Evolutionary conservation across 345 rosid genomes (phyloP).

Genomic region (Anastatica hierochuntica): DNA sequence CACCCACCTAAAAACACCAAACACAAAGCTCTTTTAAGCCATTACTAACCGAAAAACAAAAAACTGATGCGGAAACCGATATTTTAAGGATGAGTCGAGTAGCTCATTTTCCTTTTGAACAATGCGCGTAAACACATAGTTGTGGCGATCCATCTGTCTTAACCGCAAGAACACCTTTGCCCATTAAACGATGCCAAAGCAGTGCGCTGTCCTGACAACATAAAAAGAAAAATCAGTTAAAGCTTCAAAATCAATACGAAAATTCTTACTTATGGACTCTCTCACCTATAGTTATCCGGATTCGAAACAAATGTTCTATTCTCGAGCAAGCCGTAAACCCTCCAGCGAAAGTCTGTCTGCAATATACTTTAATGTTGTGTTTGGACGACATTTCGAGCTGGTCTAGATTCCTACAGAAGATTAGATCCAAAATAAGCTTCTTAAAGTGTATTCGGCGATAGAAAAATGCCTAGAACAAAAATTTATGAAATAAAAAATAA

Average conservation of each 20-base stretch:
- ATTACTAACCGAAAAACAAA: no score
- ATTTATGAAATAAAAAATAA: no score
- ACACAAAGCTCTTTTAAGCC: no score
- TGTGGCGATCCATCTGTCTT: slow-evolving; percentile 40
- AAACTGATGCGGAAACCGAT: background rate
- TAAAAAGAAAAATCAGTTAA: background rate
- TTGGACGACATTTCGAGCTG: slow-evolving; percentile 92
- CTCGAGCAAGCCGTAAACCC: slow-evolving; percentile 83
- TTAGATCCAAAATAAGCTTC: no score
- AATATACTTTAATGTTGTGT: slow-evolving; percentile 83
- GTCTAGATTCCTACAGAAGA: slow-evolving; percentile 99
- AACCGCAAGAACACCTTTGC: slow-evolving; percentile 68
- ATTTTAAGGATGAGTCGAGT: background rate
- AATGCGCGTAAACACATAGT: slow-evolving; percentile 79
- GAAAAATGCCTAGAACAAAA: no score
- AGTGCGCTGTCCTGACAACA: slow-evolving; percentile 47
- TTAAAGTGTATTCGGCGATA: no score
- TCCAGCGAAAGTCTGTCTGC: slow-evolving; percentile 88
- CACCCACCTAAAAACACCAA: slow-evolving; percentile 43
- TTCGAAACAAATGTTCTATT: slow-evolving; percentile 53
- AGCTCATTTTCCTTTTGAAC: slow-evolving; percentile 86
- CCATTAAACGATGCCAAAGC: slow-evolving; percentile 96
- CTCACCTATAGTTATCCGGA: slow-evolving; percentile 93
- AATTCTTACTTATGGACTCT: slow-evolving; percentile 13
- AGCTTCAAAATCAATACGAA: background rate